Percentiles rank a stretch among this genome's conserved stretches.
phyloP scores from a whole-genome alignment of 306 rosid species.

The Trichosanthes truncata region DNA sequence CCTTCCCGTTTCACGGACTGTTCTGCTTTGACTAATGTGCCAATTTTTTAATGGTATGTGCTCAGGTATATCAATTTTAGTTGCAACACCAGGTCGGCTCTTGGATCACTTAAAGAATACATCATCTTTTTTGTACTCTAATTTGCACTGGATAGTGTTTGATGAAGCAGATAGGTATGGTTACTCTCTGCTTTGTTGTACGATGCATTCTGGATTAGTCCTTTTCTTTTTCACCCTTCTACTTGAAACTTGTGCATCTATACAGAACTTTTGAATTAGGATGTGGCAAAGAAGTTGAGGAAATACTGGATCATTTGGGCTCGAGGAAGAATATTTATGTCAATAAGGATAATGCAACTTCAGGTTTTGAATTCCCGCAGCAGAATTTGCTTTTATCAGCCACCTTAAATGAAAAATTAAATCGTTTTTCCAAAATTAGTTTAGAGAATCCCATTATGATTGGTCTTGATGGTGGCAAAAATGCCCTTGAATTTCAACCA shows the following conservation, averaged over 20 bases:
- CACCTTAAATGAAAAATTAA: slow-evolving; percentile 87
- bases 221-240: background rate
- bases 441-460: slow-evolving; percentile 82
- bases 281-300: slow-evolving; percentile 83
- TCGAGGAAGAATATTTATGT: slow-evolving; percentile 26
- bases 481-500: slow-evolving; percentile 20
- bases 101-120: slow-evolving; percentile 91
- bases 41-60: slow-evolving; percentile 7
- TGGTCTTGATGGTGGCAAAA: slow-evolving; percentile 62
- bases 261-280: slow-evolving; percentile 91
- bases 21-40: background rate
- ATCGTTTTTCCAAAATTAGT: slow-evolving; percentile 76
- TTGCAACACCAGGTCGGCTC: slow-evolving; percentile 95
- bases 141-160: slow-evolving; percentile 81
- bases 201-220: background rate
- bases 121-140: slow-evolving; percentile 51
- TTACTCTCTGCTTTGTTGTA: slow-evolving; percentile 9
- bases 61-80: slow-evolving; percentile 79
- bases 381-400: slow-evolving; percentile 92
- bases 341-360: slow-evolving; percentile 21
- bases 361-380: slow-evolving; percentile 31
- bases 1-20: background rate
- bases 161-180: slow-evolving; percentile 93
- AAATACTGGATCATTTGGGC: slow-evolving; percentile 62
- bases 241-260: slow-evolving; percentile 1